Base-by-base conservation (phyloP, 345 rosid genomes). In the Citrus inodora region DNA sequence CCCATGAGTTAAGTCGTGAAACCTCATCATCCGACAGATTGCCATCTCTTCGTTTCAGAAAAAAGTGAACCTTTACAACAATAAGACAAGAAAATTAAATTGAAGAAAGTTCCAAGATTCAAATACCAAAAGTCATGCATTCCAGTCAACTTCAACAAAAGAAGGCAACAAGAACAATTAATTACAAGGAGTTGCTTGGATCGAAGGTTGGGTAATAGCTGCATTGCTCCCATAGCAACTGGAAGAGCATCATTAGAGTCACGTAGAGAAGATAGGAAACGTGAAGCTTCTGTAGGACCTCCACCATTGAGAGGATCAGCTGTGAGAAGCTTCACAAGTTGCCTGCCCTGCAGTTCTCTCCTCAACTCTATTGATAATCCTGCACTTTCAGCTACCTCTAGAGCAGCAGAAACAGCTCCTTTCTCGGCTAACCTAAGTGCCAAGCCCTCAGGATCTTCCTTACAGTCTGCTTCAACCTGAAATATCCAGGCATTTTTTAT, bases 141-240 rank as follows among this genome's bases (percentile, higher is more conserved):
- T 70, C 68, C 58, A 37, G 32, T 27, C 67, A 53, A 6, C 35
- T 75, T 71, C 79, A 13, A 25, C 75, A 70, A 69, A 42, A 75
- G 61, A 75, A 53, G 42, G 35, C 30, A 30, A 40, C 35, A 38
- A 74, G 75, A 81, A 70, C 4, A 75, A 64, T 46, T 66, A 75
- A 70, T 89, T 90, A 95, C 99, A 74, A 95, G 93, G 81, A 93
- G 97, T 84, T 95, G 99, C 83, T 95, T 95, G 56, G 99, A 93
- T 76, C 98, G 96, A 78, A 95, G 90, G 86, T 95, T 90, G 78
- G 99, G 92, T 82, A 95, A 81, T 71, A 95, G 83, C 83, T 93
- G 99, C 99, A 95, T 95, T 78, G 99, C 99, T 81, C 98, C 97
- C 92, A 92, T 92, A 76, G 94, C 99, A 80, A 95, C 99, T 58